Percentiles rank a stretch among this genome's conserved stretches.
These are phyloP conservation scores for Lepidopterella palustris DNA, from an alignment of 495 filamentous ascomycete genomes.

Conservation along the genomic window DNA sequence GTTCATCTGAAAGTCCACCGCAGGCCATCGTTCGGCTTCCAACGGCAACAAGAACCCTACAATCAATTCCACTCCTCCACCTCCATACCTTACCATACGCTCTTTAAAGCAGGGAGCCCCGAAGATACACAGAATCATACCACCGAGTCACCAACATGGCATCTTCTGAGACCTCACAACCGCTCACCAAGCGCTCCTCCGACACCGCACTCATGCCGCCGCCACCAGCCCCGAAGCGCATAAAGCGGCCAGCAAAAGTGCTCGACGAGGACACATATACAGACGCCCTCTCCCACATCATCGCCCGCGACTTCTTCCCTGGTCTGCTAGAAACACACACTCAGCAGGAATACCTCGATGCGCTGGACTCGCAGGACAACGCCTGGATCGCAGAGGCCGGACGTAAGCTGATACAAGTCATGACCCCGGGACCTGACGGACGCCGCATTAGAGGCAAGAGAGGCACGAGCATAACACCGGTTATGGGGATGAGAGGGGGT, in stretches of 20 bases:
- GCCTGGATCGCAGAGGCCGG: conserved; percentile 82
- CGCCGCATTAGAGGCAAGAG: conserved; percentile 34
- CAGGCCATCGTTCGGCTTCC: background rate
- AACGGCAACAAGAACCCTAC: background rate
- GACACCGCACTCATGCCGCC: conserved; percentile 82
- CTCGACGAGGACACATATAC: conserved; percentile 95
- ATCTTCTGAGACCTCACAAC: conserved; percentile 31
- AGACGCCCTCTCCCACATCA: conserved; percentile 84
- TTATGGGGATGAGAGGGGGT: conserved; percentile 17
- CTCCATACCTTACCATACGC: no score
- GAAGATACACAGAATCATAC: background rate
- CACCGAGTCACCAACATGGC: conserved; percentile 9
- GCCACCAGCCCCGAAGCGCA: conserved; percentile 79
- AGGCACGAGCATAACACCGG: conserved; percentile 35
- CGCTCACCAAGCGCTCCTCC: conserved; percentile 57
- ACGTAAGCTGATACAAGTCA: conserved; percentile 64
- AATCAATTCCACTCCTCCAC: background rate
- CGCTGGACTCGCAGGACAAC: conserved; percentile 73
- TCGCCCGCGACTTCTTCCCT: conserved; percentile 94
- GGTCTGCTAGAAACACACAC: conserved; percentile 77
- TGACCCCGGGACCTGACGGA: conserved; percentile 65
- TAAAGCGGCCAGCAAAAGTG: conserved; percentile 83
- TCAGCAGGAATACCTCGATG: conserved; percentile 88
- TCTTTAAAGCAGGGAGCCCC: no score
- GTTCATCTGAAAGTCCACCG: background rate